These are phyloP conservation scores for Pseudogymnoascus destructans DNA, from an alignment of 2,329 filamentous ascomycete genomes.

Conservation along the genomic window DNA sequence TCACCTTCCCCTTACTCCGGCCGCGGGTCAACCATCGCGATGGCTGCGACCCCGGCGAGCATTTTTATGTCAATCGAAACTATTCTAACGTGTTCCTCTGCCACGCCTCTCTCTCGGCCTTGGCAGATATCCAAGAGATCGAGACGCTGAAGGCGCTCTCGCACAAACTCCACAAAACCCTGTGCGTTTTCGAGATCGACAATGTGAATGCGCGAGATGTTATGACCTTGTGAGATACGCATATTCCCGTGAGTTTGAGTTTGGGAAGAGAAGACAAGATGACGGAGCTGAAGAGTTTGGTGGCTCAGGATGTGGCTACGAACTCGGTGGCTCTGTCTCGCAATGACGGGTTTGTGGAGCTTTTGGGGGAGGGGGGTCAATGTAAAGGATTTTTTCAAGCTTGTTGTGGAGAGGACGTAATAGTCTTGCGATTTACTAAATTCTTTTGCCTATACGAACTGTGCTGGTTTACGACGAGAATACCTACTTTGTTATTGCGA, in stretches of 20 bases:
- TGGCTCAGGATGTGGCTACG: slow-evolving; percentile 15
- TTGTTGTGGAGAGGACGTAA: slow-evolving; percentile 12
- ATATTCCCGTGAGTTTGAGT: slow-evolving; percentile 11
- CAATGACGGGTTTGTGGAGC: slow-evolving; percentile 15
- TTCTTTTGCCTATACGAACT: not conserved
- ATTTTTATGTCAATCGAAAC: slow-evolving; percentile 12
- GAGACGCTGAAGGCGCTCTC: slow-evolving; percentile 17
- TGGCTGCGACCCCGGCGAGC: slow-evolving; percentile 12
- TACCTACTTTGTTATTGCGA: too few relatives aligned
- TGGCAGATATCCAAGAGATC: slow-evolving; percentile 13
- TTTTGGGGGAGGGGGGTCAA: slow-evolving; percentile 16
- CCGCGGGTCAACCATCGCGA: slow-evolving; percentile 11
- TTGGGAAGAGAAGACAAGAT: slow-evolving; percentile 12
- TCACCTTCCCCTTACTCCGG: slow-evolving; percentile 8
- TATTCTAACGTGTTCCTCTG: slow-evolving; percentile 14
- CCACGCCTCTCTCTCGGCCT: slow-evolving; percentile 15
- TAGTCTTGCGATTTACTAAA: not conserved
- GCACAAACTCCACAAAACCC: slow-evolving; percentile 17
- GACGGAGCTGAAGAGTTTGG: slow-evolving; percentile 13
- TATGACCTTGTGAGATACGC: slow-evolving; percentile 13
- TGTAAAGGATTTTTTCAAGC: slow-evolving; percentile 17
- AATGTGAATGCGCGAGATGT: slow-evolving; percentile 14
- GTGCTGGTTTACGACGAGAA: too few relatives aligned
- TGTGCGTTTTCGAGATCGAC: slow-evolving; percentile 14
- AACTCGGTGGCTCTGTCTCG: slow-evolving; percentile 12